phyloP scores from a whole-genome alignment of 164 flowering plant genomes.

The Magnolia changhungtana region DNA sequence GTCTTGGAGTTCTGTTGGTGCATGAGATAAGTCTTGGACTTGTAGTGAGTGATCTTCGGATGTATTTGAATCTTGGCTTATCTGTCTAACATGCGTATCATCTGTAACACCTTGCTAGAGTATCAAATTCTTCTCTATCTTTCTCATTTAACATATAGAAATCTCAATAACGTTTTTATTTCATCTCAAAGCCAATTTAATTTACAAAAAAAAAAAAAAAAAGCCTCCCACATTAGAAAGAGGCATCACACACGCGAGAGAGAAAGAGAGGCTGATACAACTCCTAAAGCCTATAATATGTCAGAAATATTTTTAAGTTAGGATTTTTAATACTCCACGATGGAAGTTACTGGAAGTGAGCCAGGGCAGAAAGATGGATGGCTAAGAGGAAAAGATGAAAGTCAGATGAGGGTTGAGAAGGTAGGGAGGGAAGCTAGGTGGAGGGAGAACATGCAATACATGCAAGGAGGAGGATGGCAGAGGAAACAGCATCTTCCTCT shows the following conservation, averaged over 20 bases:
- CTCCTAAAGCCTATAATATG: background rate
- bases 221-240: too few species aligned
- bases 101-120: too few species aligned
- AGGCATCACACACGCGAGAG: background rate
- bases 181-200: background rate
- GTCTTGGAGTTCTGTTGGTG: too few species aligned
- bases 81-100: too few species aligned
- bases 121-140: too few species aligned
- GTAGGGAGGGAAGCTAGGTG: background rate
- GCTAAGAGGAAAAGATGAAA: background rate
- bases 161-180: background rate
- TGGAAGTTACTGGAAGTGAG: background rate
- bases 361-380: background rate
- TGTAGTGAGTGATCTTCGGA: too few species aligned
- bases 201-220: too few species aligned
- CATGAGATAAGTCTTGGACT: too few species aligned
- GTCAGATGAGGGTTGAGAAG: background rate
- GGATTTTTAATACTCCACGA: background rate
- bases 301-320: background rate
- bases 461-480: constrained; percentile 80
- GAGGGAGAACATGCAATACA: constrained; percentile 60
- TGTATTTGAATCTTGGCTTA: too few species aligned
- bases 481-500: constrained; percentile 71
- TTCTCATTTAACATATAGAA: too few species aligned
- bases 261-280: background rate